A percentile compares a stretch with the other conserved stretches of the same genome.
Evolutionary conservation across 768 basidiomycete species (phyloP).

Genomic region (Chalciporus piperatus): DNA sequence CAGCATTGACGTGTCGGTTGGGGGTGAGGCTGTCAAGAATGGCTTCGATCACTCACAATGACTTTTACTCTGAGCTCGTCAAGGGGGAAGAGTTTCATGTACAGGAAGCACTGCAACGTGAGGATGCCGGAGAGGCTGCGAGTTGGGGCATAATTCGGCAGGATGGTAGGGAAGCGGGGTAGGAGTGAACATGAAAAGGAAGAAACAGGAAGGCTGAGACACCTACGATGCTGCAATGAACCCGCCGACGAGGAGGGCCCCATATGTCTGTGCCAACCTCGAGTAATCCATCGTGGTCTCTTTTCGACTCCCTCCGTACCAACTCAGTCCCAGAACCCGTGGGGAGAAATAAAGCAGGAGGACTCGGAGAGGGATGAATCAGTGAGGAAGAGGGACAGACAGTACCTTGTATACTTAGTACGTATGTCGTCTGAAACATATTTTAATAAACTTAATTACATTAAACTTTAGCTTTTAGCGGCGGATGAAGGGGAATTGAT

Average conservation of each 20-base stretch:
- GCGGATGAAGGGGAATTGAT: no score
- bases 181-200: background rate
- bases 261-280: slow-evolving; percentile 13
- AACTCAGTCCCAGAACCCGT: no score
- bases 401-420: no score
- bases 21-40: background rate
- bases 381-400: background rate
- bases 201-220: background rate
- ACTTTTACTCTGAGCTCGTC: slow-evolving; percentile 22
- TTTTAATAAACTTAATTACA: no score
- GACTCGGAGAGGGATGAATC: background rate
- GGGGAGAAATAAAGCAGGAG: background rate
- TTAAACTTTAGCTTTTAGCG: no score
- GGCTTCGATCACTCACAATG: slow-evolving; percentile 13
- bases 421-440: no score
- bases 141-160: background rate
- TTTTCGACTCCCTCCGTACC: background rate
- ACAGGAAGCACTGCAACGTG: slow-evolving; percentile 27
- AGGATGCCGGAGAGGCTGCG: slow-evolving; percentile 28
- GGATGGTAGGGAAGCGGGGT: background rate
- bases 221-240: slow-evolving; percentile 29
- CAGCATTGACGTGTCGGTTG: background rate
- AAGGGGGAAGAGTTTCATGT: slow-evolving; percentile 28
- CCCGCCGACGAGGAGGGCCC: slow-evolving; percentile 30
- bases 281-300: background rate